Conservation (phyloP, 2,329 filamentous ascomycete species). For the Cladobotryum mycophilum region DNA sequence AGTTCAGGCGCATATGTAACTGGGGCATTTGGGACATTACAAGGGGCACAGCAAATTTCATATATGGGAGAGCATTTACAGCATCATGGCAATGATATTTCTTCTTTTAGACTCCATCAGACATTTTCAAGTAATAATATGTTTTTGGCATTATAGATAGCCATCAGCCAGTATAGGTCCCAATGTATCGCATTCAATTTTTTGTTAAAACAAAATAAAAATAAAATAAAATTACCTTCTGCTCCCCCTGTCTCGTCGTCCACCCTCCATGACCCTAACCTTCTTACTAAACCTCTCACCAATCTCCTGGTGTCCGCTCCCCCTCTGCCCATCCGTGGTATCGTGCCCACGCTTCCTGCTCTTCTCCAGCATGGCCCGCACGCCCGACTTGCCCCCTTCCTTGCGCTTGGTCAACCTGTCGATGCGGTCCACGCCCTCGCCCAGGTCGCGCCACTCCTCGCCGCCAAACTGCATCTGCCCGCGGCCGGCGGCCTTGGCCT, state of each 20-base stretch:
- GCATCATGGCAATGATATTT: background rate
- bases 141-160: background rate
- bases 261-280: slow-evolving; percentile 49
- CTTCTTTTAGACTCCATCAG: background rate
- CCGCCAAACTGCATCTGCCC: slow-evolving; percentile 70
- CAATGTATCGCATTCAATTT: background rate
- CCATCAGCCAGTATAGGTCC: background rate
- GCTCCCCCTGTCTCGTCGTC: slow-evolving; percentile 40
- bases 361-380: slow-evolving; percentile 65
- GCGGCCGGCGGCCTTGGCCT: slow-evolving; percentile 44
- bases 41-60: no score
- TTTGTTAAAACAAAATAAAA: background rate
- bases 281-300: slow-evolving; percentile 71
- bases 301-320: slow-evolving; percentile 55
- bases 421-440: slow-evolving; percentile 81
- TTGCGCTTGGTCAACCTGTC: slow-evolving; percentile 72
- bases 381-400: slow-evolving; percentile 46
- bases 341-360: slow-evolving; percentile 76
- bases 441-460: slow-evolving; percentile 85
- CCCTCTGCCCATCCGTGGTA: slow-evolving; percentile 60
- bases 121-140: background rate
- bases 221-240: slow-evolving; percentile 23
- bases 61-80: background rate
- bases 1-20: background rate
- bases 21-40: no score